Evolutionary conservation across 805 yeast species (phyloP), one percentile per base, ranked within the genome.

Genomic region (Starmerella asiatica): DNA sequence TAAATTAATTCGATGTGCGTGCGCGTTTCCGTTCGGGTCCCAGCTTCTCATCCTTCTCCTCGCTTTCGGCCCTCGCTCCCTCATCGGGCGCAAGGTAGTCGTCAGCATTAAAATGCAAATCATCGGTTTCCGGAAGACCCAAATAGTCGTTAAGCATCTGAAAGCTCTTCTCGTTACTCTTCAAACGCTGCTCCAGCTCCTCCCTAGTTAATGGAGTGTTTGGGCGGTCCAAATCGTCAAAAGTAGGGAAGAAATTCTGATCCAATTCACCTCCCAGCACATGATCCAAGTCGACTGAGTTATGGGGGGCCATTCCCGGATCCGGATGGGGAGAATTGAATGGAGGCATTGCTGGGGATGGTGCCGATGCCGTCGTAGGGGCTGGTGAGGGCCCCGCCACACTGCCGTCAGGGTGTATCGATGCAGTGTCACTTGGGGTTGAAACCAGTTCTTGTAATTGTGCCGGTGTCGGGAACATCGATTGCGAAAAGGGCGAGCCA

Each of bases 61-160:
- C 4, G 29, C 20, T 29, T 14, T 27, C n/a, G n/a, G n/a, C n/a
- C n/a, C n/a, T n/a, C n/a, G n/a, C 21, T 14, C 16, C 38, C 7
- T 21, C 40, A 8, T 42, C 47, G 14, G 36, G 28, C 20, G 41
- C 39, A 29, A 51, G 37, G 29, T 50, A 51, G 34, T 51, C 55
- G 37, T 51, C 46, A 29, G 50, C 52, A 27, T 51, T 46, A 43
- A 49, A 51, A 17, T 40, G 40, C 21, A 35, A 33, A 21, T 48
- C 45, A 20, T 40, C 38, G 23, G 27, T 24, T 24, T 12, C 34
- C 21, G 34, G 39, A 24, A 16, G 15, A 30, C 26, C 20, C 6
- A 49, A 40, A 48, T 46, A 45, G 34, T 48, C 50, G 27, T 49
- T 45, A 26, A 49, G 44, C 24, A 23, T 34, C 35, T 48, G 46